Percentiles rank a stretch among this genome's conserved stretches.
Conservation (phyloP, 441 rosid genomes). For the Arabidopsis hybrid region DNA sequence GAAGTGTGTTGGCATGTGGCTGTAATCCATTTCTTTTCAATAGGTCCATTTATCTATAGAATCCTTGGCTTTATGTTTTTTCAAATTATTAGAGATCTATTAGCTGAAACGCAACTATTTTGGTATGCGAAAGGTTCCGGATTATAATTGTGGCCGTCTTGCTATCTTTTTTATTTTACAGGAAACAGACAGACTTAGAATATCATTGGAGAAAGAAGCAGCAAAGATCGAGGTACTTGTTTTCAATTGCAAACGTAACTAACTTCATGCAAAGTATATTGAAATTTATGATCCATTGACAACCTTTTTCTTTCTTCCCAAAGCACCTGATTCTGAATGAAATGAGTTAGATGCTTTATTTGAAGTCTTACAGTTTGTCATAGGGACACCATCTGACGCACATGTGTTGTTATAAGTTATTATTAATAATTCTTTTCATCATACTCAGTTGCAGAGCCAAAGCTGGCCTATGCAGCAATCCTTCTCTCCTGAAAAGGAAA, state of each 20-base stretch:
- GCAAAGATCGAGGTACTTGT: constrained; percentile 66
- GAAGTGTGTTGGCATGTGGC: constrained; percentile 22
- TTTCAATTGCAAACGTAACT: constrained; percentile 2
- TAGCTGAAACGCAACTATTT: constrained; percentile 15
- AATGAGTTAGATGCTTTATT: constrained; percentile 1
- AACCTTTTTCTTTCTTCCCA: background rate
- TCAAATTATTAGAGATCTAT: constrained; percentile 3
- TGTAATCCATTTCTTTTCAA: constrained; percentile 9
- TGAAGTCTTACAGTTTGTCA: constrained; percentile 14
- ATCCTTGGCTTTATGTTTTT: constrained; percentile 4
- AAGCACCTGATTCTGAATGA: constrained; percentile 13
- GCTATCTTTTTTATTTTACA: constrained; percentile 41
- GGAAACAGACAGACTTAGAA: constrained; percentile 66
- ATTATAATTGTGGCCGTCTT: constrained; percentile 37
- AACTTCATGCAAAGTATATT: background rate
- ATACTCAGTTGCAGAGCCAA: constrained; percentile 54
- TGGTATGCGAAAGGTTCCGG: background rate
- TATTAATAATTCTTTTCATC: constrained; percentile 3
- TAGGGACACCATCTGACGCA: constrained; percentile 22
- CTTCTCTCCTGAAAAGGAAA: constrained; percentile 59
- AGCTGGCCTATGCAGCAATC: constrained; percentile 60
- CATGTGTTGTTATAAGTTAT: constrained; percentile 11
- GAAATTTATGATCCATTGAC: constrained; percentile 12
- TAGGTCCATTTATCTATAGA: background rate
- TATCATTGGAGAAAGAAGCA: constrained; percentile 67